Percentiles rank a stretch among this genome's conserved stretches.
Conservation (phyloP, 345 rosid species). For the Noccaea bulbosa region DNA sequence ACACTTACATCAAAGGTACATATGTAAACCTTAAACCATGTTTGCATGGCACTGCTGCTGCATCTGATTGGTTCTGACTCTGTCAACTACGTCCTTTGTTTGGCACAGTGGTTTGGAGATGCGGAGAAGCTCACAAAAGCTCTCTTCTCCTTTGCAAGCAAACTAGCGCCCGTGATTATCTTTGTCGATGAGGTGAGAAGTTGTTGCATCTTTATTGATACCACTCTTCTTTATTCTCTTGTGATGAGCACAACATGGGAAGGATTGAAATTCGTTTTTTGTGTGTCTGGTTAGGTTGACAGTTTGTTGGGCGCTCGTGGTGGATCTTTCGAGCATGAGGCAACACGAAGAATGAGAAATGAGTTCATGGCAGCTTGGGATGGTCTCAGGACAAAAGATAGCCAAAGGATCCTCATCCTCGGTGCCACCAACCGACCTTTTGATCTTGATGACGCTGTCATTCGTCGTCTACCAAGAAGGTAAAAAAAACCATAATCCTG, state of each 20-base stretch:
- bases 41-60: too few species aligned
- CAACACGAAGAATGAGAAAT: slow-evolving; percentile 98
- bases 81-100: slow-evolving; percentile 21
- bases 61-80: slow-evolving; percentile 27
- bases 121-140: slow-evolving; percentile 98
- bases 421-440: slow-evolving; percentile 99
- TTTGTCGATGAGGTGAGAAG: slow-evolving; percentile 92
- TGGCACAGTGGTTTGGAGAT: slow-evolving; percentile 96
- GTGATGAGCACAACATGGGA: neutral
- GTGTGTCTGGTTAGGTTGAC: slow-evolving; percentile 63
- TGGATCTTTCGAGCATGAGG: slow-evolving; percentile 91
- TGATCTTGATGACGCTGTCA: slow-evolving; percentile 99
- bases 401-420: slow-evolving; percentile 93
- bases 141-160: slow-evolving; percentile 91
- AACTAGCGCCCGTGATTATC: slow-evolving; percentile 89
- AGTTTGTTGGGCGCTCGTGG: slow-evolving; percentile 99
- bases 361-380: slow-evolving; percentile 99
- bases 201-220: slow-evolving; percentile 16
- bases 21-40: neutral
- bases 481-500: slow-evolving; percentile 31
- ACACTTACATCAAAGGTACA: slow-evolving; percentile 94
- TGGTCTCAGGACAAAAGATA: slow-evolving; percentile 93
- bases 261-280: neutral
- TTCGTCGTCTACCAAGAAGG: slow-evolving; percentile 98
- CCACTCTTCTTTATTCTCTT: neutral